Evolutionary conservation across 1,284 basidiomycete species (phyloP).

Genomic region (Vanrija humicola): DNA sequence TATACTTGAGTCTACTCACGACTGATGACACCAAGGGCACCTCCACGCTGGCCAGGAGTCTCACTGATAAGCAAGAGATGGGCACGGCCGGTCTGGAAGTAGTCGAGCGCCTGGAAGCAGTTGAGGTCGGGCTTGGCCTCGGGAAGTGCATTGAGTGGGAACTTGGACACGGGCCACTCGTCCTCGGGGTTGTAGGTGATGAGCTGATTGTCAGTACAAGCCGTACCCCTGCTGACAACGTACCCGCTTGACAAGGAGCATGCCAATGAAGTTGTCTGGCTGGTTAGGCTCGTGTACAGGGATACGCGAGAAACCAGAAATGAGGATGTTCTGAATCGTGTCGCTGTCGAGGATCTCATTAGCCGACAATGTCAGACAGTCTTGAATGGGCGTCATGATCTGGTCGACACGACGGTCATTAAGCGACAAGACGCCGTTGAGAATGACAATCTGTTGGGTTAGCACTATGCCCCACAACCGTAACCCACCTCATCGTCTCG

Average conservation of each 20-base stretch:
- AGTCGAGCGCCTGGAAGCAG: slow-evolving; percentile 61
- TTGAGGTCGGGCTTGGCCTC: slow-evolving; percentile 81
- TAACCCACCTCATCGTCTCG: slow-evolving; percentile 63
- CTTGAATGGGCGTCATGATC: slow-evolving; percentile 81
- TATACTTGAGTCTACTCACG: slow-evolving; percentile 23
- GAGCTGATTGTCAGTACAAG: slow-evolving; percentile 54
- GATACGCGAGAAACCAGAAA: slow-evolving; percentile 88
- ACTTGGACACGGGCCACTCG: slow-evolving; percentile 67
- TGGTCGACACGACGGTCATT: slow-evolving; percentile 75
- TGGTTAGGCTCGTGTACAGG: slow-evolving; percentile 79
- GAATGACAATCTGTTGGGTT: slow-evolving; percentile 63
- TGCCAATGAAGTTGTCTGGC: slow-evolving; percentile 73
- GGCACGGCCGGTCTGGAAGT: slow-evolving; percentile 89
- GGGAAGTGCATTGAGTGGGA: slow-evolving; percentile 76
- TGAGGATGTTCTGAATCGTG: slow-evolving; percentile 66
- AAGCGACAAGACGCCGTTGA: slow-evolving; percentile 81
- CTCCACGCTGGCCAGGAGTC: slow-evolving; percentile 73
- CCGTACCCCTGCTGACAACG: slow-evolving; percentile 28
- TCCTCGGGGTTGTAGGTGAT: slow-evolving; percentile 85
- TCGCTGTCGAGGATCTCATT: slow-evolving; percentile 77
- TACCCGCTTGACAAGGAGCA: slow-evolving; percentile 79
- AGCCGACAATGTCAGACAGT: slow-evolving; percentile 52
- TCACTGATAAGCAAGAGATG: slow-evolving; percentile 84
- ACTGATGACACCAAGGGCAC: slow-evolving; percentile 74
- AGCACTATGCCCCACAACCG: neutral